Conservation (phyloP, 257 asterid species). For the Capsicum baccatum region DNA sequence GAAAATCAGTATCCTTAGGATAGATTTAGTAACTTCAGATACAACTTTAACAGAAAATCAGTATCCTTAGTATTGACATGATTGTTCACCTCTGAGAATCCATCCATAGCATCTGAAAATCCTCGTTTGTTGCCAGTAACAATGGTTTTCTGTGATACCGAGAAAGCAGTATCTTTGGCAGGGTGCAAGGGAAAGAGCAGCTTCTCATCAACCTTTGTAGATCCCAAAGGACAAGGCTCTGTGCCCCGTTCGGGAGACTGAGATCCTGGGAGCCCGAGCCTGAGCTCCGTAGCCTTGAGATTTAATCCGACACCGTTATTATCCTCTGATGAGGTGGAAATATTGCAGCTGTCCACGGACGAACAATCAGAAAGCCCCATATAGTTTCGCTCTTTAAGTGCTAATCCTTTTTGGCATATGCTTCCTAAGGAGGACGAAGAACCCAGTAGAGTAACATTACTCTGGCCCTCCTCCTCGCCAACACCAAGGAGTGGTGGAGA, state of each 20-base stretch:
- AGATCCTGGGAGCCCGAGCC: conserved; percentile 75
- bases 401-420: conserved; percentile 45
- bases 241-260: conserved; percentile 58
- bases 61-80: background rate
- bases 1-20: conserved; percentile 19
- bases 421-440: conserved; percentile 59
- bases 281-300: conserved; percentile 72
- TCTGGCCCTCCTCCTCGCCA: conserved; percentile 55
- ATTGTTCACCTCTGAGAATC: conserved; percentile 51
- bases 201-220: conserved; percentile 59
- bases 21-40: conserved; percentile 24
- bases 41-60: conserved; percentile 23
- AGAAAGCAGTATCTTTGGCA: conserved; percentile 41
- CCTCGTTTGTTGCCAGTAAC: conserved; percentile 77
- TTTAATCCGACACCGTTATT: conserved; percentile 47
- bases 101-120: conserved; percentile 73
- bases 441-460: conserved; percentile 53
- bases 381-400: conserved; percentile 66
- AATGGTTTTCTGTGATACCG: conserved; percentile 39
- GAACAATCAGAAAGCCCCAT: conserved; percentile 76
- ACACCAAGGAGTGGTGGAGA: conserved; percentile 56
- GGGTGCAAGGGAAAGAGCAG: conserved; percentile 69
- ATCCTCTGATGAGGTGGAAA: conserved; percentile 52
- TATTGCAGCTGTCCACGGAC: conserved; percentile 64
- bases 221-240: conserved; percentile 37